These are phyloP conservation scores for Collybiopsis confluens DNA, from an alignment of 768 basidiomycete genomes.

Conservation along the genomic window DNA sequence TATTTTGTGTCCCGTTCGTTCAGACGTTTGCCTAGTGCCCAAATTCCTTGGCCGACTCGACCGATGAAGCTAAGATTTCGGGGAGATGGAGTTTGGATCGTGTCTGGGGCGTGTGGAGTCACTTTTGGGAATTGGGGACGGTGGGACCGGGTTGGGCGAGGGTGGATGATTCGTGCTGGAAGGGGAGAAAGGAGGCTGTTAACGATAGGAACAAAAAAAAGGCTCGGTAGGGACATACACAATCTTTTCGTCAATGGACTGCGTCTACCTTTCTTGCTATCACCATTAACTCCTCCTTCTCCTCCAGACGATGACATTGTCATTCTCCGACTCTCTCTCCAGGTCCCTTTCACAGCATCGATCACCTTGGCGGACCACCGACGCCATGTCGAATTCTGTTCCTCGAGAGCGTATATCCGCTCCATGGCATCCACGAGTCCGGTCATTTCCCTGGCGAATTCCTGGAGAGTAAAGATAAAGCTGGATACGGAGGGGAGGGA, in stretches of 20 bases:
- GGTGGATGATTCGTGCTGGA: not conserved
- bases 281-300: not conserved
- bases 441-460: constrained; percentile 82
- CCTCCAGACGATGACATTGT: not conserved
- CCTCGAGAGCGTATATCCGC: constrained; percentile 68
- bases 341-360: not conserved
- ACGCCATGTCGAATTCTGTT: constrained; percentile 32
- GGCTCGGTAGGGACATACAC: not conserved
- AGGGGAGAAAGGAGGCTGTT: not conserved
- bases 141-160: constrained; percentile 33
- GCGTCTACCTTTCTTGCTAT: not conserved
- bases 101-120: constrained; percentile 78
- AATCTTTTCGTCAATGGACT: constrained; percentile 11
- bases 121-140: constrained; percentile 78
- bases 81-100: constrained; percentile 72
- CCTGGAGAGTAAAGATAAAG: constrained; percentile 95
- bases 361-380: constrained; percentile 38
- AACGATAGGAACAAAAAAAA: not conserved
- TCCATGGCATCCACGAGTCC: constrained; percentile 82
- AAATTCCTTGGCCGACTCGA: constrained; percentile 63
- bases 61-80: constrained; percentile 57
- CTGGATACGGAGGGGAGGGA: constrained; percentile 32
- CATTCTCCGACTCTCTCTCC: not conserved
- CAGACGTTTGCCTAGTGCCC: constrained; percentile 64
- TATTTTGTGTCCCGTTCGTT: constrained; percentile 79